Evolutionary conservation across 257 asterid species (phyloP).

Genomic region (Plantago ovata): DNA sequence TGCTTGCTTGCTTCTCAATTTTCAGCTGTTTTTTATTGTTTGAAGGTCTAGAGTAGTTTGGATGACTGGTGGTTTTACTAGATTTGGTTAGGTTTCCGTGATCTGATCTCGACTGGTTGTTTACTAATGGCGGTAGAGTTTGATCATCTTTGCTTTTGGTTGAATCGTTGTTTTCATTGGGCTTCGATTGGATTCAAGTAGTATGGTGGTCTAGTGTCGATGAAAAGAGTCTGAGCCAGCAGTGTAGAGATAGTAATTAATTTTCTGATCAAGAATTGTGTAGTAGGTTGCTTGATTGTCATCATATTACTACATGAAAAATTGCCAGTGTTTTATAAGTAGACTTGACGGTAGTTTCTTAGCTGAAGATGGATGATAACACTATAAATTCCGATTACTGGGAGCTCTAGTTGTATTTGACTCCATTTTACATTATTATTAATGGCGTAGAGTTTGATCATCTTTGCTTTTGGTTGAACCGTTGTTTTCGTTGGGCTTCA

Average conservation of each 20-base stretch:
- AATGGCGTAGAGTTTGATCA: conserved; percentile 13
- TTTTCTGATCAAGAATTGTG: neutral
- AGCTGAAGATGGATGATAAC: conserved; percentile 4
- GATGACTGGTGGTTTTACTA: neutral
- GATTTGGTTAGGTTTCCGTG: conserved; percentile 25
- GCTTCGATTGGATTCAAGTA: conserved; percentile 8
- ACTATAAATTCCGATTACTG: neutral
- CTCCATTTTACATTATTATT: neutral
- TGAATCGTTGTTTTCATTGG: conserved; percentile 4
- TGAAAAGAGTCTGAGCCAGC: too few species aligned
- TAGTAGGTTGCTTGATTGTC: neutral
- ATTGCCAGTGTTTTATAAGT: conserved; percentile 5
- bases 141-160: conserved; percentile 11
- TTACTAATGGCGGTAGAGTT: conserved; percentile 11
- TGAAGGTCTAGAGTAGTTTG: neutral
- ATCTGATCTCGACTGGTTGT: conserved; percentile 19
- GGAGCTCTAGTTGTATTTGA: neutral
- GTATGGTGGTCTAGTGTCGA: neutral
- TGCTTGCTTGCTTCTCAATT: neutral
- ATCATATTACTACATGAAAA: conserved; percentile 1
- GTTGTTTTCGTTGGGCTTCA: conserved; percentile 1
- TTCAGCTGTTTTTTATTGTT: neutral
- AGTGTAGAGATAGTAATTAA: neutral
- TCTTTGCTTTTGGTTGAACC: conserved; percentile 12
- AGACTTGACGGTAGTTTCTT: neutral